Evolutionary conservation across 148 eudicot genomes (phyloP).

Genomic region (Vaccinium darrowii): DNA sequence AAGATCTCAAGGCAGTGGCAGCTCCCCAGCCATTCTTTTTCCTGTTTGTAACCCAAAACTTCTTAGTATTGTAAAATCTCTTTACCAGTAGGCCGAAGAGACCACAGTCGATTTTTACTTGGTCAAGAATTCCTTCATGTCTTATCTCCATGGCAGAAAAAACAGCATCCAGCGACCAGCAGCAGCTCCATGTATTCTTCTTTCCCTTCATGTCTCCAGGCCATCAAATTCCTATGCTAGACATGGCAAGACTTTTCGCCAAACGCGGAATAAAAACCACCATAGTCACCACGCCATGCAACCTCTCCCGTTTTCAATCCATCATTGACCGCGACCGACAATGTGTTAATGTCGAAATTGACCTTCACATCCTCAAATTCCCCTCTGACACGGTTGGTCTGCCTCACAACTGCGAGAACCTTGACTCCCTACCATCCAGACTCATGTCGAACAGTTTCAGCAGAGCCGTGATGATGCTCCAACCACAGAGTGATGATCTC

Average conservation of each 20-base stretch:
- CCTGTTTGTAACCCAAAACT: not conserved
- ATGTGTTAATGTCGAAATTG: conserved; percentile 1
- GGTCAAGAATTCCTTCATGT: not conserved
- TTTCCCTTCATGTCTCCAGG: conserved; percentile 47
- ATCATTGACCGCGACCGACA: not conserved
- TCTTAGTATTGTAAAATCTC: not conserved
- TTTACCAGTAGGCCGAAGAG: not conserved
- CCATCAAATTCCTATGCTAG: conserved; percentile 50
- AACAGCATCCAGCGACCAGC: not conserved
- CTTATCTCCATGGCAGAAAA: not conserved
- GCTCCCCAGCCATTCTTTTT: not conserved
- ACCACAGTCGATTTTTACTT: not conserved
- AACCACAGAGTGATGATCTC: conserved; percentile 13
- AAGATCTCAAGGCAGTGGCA: not conserved
- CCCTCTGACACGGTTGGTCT: conserved; percentile 28
- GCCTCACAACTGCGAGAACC: conserved; percentile 29
- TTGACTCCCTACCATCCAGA: conserved; percentile 22
- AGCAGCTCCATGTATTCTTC: conserved; percentile 32
- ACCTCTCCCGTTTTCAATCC: conserved; percentile 24
- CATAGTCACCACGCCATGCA: conserved; percentile 45
- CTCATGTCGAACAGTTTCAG: not conserved
- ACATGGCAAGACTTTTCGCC: conserved; percentile 37
- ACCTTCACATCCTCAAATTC: conserved; percentile 22
- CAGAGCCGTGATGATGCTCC: conserved; percentile 9
- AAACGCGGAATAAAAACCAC: conserved; percentile 28